Base-by-base conservation (phyloP, 2,329 filamentous ascomycete species). In the Diplodia mutila region DNA sequence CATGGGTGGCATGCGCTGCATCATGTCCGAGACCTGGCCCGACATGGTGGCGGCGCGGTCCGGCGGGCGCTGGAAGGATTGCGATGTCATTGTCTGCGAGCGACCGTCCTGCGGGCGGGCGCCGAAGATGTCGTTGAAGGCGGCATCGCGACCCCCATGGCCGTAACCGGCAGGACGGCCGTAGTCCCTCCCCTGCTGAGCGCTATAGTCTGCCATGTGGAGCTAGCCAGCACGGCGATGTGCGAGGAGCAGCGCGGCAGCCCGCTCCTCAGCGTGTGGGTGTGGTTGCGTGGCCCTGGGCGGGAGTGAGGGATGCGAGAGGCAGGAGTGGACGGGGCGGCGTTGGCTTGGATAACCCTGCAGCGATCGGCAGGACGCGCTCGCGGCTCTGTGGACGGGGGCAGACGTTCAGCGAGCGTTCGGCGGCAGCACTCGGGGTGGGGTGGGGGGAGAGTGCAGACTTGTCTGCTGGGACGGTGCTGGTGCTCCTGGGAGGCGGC, bases 81-180 rank as follows among this genome's bases (percentile, higher is more conserved):
- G 90, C 67, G 91, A 93, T 71, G 90, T 95, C 93, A 98, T 97
- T 29, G 94, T 97, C 76, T 97, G 94, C 68, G 94, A 96, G 78
- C 95, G 90, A 68, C 42, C 42, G 42, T 94, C 94, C 54, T 92
- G 74, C 55, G 93, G 93, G 71, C 92, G 93, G 71, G 92, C 89
- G 73, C 94, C 95, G 78, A 98, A 99, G 77, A 98, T 98, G 81
- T 94, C 94, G 72, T 91, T 93, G 80, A 96, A 99, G 72, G 94
- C 95, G 73, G 93, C 92, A 87, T 99, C 94, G 82, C 95, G 91
- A 80, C 69, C 84, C 81, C 49, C 78, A 76, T 84, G 82, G 69
- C 83, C 85, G 77, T 87, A 84, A 70, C 80, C 80, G 68, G 77
- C 77, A 69, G 83, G 79, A 77, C 86, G 82, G 71, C 78, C 78